These are phyloP conservation scores for Bathelium albidoporum DNA, from an alignment of 495 filamentous ascomycete genomes.

Conservation along the genomic window DNA sequence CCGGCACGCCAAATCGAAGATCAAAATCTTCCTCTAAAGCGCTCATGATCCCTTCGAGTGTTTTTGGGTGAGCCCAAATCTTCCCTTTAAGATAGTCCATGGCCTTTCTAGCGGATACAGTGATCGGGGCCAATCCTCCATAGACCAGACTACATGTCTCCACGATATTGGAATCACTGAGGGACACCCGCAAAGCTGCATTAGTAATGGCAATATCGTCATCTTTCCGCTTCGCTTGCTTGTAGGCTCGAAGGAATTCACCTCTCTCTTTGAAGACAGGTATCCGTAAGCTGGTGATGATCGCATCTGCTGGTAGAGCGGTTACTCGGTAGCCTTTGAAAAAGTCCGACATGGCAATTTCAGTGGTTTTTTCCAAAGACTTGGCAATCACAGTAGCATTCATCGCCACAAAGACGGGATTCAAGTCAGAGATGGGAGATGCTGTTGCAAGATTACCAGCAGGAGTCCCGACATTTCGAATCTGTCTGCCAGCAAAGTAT, in stretches of 20 bases:
- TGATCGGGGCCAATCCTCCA: constrained; percentile 84
- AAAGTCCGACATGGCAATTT: constrained; percentile 85
- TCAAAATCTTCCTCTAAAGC: constrained; percentile 80
- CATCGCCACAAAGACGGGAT: constrained; percentile 85
- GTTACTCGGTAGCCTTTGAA: constrained; percentile 88
- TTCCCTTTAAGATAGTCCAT: constrained; percentile 61
- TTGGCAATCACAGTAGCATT: constrained; percentile 73
- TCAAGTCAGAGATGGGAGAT: constrained; percentile 91
- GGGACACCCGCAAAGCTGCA: constrained; percentile 59
- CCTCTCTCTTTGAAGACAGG: constrained; percentile 58
- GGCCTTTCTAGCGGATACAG: constrained; percentile 69
- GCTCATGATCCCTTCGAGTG: constrained; percentile 79
- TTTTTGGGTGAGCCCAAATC: constrained; percentile 66
- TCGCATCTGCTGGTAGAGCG: constrained; percentile 66
- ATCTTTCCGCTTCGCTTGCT: constrained; percentile 91
- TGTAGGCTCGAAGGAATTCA: constrained; percentile 71
- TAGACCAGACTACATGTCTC: constrained; percentile 68
- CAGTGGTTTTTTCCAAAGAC: constrained; percentile 54
- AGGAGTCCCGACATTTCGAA: constrained; percentile 91
- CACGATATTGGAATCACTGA: constrained; percentile 56
- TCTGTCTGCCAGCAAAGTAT: constrained; percentile 94
- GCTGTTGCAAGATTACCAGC: constrained; percentile 93
- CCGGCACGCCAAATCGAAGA: constrained; percentile 74
- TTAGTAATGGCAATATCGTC: constrained; percentile 97
- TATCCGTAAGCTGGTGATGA: constrained; percentile 79